Percentiles rank a stretch among this genome's conserved stretches.
These are phyloP conservation scores for Boletus pseudo-olivaceus DNA, from an alignment of 768 basidiomycete genomes.

Conservation along the genomic window DNA sequence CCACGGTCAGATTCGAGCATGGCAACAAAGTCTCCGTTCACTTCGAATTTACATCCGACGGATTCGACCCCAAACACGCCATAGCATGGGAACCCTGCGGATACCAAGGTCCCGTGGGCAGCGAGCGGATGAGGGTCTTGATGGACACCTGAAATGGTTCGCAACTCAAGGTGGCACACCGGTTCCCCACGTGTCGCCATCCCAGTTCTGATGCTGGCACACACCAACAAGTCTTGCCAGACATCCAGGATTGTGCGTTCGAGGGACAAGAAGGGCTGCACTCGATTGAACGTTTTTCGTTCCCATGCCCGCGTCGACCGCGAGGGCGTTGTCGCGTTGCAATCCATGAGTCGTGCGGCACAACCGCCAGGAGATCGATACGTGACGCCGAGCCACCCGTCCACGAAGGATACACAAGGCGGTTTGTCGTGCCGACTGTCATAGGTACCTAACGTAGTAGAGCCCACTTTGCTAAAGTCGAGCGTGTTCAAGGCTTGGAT, in stretches of 20 bases:
- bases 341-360: neutral
- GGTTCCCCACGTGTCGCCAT: no score
- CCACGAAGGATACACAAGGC: neutral
- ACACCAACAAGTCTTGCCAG: neutral
- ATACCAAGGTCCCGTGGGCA: neutral
- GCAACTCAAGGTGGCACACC: neutral
- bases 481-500: no score
- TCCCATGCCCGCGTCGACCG: neutral
- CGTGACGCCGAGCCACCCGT: neutral
- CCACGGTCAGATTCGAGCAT: neutral
- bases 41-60: neutral
- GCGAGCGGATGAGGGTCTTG: neutral
- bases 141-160: neutral
- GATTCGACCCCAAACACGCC: neutral
- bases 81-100: no score
- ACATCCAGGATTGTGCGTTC: neutral
- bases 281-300: neutral
- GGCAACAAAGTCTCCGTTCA: neutral
- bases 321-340: neutral
- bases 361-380: neutral
- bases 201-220: neutral
- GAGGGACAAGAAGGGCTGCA: neutral
- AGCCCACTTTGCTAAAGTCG: neutral
- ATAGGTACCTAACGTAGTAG: neutral
- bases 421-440: no score